phyloP scores from a whole-genome alignment of 1,139 yeast species.

The Yamadazyma blattariae region DNA sequence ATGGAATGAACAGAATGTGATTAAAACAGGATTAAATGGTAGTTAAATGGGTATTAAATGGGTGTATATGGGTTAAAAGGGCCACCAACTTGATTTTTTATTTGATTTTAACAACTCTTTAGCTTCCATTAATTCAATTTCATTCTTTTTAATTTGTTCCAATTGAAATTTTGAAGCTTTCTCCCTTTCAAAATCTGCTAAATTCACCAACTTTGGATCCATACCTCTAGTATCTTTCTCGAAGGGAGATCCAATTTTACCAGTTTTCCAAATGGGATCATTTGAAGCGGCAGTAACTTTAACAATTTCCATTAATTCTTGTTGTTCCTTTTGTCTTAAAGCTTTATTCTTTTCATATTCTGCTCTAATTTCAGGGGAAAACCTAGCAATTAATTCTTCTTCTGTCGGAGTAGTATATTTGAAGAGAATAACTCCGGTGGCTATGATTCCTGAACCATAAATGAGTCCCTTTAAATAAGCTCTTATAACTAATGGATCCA shows the following conservation, averaged over 20 bases:
- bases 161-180: slow-evolving; percentile 42
- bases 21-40: too few species aligned
- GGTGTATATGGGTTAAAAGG: too few species aligned
- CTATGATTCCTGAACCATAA: slow-evolving; percentile 61
- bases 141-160: slow-evolving; percentile 37
- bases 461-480: slow-evolving; percentile 48
- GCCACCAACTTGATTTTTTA: slow-evolving; percentile 28
- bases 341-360: slow-evolving; percentile 69
- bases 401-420: slow-evolving; percentile 81
- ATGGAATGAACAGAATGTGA: too few species aligned
- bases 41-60: too few species aligned
- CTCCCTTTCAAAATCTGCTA: slow-evolving; percentile 43
- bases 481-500: slow-evolving; percentile 2
- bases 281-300: slow-evolving; percentile 58
- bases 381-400: slow-evolving; percentile 66
- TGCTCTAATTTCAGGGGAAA: slow-evolving; percentile 81
- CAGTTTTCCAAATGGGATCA: slow-evolving; percentile 82
- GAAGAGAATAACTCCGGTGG: slow-evolving; percentile 62
- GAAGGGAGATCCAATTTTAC: slow-evolving; percentile 64
- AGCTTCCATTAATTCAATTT: slow-evolving; percentile 30
- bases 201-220: slow-evolving; percentile 42
- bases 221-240: slow-evolving; percentile 37
- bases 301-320: slow-evolving; percentile 64
- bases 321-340: slow-evolving; percentile 63
- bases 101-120: slow-evolving; percentile 25